A percentile compares a stretch with the other conserved stretches of the same genome.
Conservation (phyloP, 805 yeast species). For the Brettanomyces naardenensis region DNA sequence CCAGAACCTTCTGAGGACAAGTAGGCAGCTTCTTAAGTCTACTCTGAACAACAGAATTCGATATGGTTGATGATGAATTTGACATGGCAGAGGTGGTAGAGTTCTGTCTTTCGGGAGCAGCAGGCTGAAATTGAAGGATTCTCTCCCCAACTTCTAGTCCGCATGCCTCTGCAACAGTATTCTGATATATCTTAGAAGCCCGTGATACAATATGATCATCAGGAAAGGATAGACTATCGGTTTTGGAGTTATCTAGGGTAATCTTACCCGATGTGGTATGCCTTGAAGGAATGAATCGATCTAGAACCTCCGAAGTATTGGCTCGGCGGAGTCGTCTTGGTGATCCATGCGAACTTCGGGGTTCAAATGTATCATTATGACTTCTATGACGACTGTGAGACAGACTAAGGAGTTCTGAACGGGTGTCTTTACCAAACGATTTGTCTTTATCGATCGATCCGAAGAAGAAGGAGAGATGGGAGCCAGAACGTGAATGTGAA, state of each 20-base stretch:
- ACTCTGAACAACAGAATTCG: conserved; percentile 47
- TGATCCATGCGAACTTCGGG: conserved; percentile 9
- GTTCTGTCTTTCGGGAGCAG: conserved; percentile 54
- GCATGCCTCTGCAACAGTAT: conserved; percentile 89
- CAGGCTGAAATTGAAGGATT: conserved; percentile 79
- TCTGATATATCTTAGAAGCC: conserved; percentile 53
- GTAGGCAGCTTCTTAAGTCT: conserved; percentile 73
- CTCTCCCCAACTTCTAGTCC: conserved; percentile 79
- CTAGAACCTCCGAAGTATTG: conserved; percentile 32
- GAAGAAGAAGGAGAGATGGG: not conserved
- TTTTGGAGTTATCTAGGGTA: conserved; percentile 15
- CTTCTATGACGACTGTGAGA: not conserved
- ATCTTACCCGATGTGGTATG: conserved; percentile 41
- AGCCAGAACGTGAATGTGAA: no score
- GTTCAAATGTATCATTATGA: conserved; percentile 1
- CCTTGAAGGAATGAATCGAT: conserved; percentile 56
- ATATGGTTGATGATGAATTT: conserved; percentile 15
- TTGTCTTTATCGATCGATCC: conserved; percentile 5
- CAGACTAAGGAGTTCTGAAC: conserved; percentile 3
- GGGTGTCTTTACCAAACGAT: conserved; percentile 3
- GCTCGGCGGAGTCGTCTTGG: conserved; percentile 23
- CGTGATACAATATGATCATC: conserved; percentile 47
- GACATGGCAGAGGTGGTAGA: conserved; percentile 13
- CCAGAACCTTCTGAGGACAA: conserved; percentile 87
- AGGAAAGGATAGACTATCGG: conserved; percentile 29